Conservation (phyloP, 2,329 filamentous ascomycete species). For the Aphanocladium album region DNA sequence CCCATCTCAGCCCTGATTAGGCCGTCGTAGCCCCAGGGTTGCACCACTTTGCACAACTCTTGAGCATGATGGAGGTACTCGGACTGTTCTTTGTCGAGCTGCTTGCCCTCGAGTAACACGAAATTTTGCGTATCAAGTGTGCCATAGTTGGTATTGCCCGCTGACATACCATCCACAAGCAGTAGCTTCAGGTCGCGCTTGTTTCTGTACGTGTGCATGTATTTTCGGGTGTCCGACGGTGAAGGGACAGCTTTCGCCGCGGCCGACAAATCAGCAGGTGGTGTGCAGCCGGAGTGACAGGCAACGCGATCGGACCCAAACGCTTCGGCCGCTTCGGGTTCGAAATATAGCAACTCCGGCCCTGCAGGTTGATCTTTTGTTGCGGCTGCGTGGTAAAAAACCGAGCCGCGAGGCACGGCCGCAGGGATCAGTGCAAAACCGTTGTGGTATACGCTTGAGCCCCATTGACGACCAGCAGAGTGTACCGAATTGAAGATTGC, state of each 20-base stretch:
- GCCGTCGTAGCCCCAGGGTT: constrained; percentile 55
- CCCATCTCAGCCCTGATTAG: constrained; percentile 63
- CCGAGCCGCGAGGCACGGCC: constrained; percentile 46
- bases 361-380: constrained; percentile 41
- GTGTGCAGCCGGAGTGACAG: not conserved
- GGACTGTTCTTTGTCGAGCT: not conserved
- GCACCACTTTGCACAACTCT: constrained; percentile 51
- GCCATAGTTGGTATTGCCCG: constrained; percentile 59
- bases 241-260: not conserved
- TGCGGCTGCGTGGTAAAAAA: constrained; percentile 57
- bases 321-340: constrained; percentile 64
- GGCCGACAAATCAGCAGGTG: not conserved
- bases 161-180: constrained; percentile 66
- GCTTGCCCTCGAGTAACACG: constrained; percentile 44
- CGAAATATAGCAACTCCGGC: constrained; percentile 70
- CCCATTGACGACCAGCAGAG: constrained; percentile 58
- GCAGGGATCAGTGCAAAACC: constrained; percentile 58
- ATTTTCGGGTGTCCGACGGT: constrained; percentile 39
- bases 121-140: constrained; percentile 64
- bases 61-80: constrained; percentile 48
- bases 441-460: constrained; percentile 57
- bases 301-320: constrained; percentile 50
- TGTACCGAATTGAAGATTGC: constrained; percentile 60
- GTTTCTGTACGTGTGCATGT: constrained; percentile 62
- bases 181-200: constrained; percentile 55